These are phyloP conservation scores for Fusarium sp. DNA, from an alignment of 2,329 filamentous ascomycete species.

Conservation along the genomic window DNA sequence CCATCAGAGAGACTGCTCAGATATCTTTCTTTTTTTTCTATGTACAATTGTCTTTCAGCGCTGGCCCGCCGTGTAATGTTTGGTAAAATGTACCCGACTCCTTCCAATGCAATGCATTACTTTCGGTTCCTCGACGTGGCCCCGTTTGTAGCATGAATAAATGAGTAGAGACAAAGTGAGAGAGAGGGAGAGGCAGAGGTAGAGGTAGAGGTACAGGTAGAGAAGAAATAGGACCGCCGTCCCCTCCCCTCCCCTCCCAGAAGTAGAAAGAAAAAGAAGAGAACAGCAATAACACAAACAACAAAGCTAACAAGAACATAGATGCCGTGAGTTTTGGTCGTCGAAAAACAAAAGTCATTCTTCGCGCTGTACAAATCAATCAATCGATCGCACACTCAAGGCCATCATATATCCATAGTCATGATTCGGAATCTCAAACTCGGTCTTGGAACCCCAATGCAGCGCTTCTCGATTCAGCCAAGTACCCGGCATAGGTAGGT, in stretches of 20 bases:
- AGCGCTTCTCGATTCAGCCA: background rate
- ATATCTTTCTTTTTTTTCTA: slow-evolving; percentile 32
- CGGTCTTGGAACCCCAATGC: background rate
- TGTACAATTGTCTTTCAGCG: slow-evolving; percentile 42
- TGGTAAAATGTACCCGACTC: slow-evolving; percentile 38
- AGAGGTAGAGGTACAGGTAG: background rate
- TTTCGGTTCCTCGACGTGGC: slow-evolving; percentile 36
- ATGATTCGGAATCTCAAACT: slow-evolving; percentile 16
- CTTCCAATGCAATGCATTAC: slow-evolving; percentile 44
- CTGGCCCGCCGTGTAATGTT: slow-evolving; percentile 33
- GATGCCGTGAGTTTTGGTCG: slow-evolving; percentile 34
- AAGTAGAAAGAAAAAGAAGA: background rate
- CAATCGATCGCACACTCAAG: slow-evolving; percentile 12
- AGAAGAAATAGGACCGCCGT: background rate
- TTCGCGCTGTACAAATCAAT: slow-evolving; percentile 9
- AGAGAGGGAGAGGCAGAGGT: background rate
- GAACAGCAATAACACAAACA: slow-evolving; percentile 1
- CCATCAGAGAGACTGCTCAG: slow-evolving; percentile 33
- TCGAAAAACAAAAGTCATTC: slow-evolving; percentile 6
- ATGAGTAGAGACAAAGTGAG: background rate
- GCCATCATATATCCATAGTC: slow-evolving; percentile 24
- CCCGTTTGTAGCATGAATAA: slow-evolving; percentile 20
- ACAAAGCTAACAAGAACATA: slow-evolving; percentile 17
- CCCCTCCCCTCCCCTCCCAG: background rate
- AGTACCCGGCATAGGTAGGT: background rate